Evolutionary conservation across 352 stramenopile genomes (phyloP).

Genomic region (Globisporangium cylindrosporum): DNA sequence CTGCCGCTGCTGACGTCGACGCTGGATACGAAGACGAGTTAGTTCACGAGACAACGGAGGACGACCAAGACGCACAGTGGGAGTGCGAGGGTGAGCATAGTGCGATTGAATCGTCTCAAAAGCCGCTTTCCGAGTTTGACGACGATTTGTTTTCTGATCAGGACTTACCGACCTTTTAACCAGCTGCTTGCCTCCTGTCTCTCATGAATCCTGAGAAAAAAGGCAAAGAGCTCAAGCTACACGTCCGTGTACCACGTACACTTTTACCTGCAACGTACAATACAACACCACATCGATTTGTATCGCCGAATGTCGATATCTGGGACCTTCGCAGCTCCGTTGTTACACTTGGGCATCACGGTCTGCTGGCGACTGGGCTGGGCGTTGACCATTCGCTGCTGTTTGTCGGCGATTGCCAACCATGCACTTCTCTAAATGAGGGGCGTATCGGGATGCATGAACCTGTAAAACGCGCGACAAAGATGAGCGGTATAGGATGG

Average conservation of each 20-base stretch:
- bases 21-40: constrained; percentile 6
- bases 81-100: constrained; percentile 16
- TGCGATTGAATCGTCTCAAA: constrained; percentile 23
- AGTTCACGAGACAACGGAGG: constrained; percentile 4
- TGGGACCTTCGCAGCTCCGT: not conserved
- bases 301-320: not conserved
- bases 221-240: not conserved
- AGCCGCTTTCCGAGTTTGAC: constrained; percentile 46
- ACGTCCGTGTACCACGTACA: constrained; percentile 1
- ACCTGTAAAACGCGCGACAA: constrained; percentile 25
- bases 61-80: constrained; percentile 13
- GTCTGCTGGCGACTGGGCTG: constrained; percentile 1
- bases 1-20: not conserved
- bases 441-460: constrained; percentile 65
- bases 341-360: not conserved
- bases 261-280: constrained; percentile 6
- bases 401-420: constrained; percentile 45
- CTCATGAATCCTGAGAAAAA: not conserved
- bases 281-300: not conserved
- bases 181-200: constrained; percentile 3
- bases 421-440: constrained; percentile 76
- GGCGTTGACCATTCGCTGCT: constrained; percentile 11
- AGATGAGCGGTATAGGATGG: not conserved
- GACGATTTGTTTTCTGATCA: constrained; percentile 49
- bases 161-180: constrained; percentile 51